A percentile compares a stretch with the other conserved stretches of the same genome.
phyloP scores from a whole-genome alignment of 1,284 basidiomycete species.

The Papiliotrema fonsecae region DNA sequence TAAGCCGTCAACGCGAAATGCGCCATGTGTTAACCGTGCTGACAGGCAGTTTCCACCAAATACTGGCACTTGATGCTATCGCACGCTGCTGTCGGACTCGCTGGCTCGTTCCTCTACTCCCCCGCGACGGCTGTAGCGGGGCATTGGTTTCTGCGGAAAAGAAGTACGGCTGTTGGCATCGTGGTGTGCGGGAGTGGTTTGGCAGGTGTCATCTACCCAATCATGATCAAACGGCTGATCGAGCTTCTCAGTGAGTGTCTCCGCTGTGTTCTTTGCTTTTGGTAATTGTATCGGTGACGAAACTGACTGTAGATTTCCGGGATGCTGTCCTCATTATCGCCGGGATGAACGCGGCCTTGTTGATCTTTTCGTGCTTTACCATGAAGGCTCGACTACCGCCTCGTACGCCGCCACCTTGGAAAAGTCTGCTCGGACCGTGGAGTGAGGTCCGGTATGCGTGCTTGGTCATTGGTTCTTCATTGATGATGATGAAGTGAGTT shows the following conservation, averaged over 20 bases:
- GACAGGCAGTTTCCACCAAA: constrained; percentile 29
- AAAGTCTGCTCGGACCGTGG: constrained; percentile 32
- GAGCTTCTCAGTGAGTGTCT: constrained; percentile 22
- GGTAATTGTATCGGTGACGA: neutral
- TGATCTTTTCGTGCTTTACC: constrained; percentile 37
- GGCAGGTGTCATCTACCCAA: constrained; percentile 44
- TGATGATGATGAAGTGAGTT: constrained; percentile 35
- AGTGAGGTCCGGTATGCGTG: constrained; percentile 27
- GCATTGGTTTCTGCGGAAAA: constrained; percentile 42
- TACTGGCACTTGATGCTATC: constrained; percentile 46
- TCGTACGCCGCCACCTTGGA: constrained; percentile 30
- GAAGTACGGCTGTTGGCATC: constrained; percentile 39
- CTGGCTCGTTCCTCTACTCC: constrained; percentile 37
- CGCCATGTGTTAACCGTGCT: neutral
- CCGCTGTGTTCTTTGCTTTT: neutral
- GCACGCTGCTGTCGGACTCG: constrained; percentile 36
- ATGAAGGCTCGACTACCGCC: constrained; percentile 41
- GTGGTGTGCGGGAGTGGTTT: constrained; percentile 39
- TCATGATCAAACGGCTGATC: constrained; percentile 39
- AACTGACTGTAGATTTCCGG: constrained; percentile 31
- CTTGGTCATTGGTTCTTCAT: constrained; percentile 23
- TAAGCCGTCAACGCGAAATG: no score
- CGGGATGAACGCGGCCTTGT: constrained; percentile 38
- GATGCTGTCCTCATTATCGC: constrained; percentile 40
- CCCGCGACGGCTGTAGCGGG: constrained; percentile 39